Percentiles rank a stretch among this genome's conserved stretches.
phyloP scores from a whole-genome alignment of 2,329 filamentous ascomycete genomes.

The Trichoderma hamatum region DNA sequence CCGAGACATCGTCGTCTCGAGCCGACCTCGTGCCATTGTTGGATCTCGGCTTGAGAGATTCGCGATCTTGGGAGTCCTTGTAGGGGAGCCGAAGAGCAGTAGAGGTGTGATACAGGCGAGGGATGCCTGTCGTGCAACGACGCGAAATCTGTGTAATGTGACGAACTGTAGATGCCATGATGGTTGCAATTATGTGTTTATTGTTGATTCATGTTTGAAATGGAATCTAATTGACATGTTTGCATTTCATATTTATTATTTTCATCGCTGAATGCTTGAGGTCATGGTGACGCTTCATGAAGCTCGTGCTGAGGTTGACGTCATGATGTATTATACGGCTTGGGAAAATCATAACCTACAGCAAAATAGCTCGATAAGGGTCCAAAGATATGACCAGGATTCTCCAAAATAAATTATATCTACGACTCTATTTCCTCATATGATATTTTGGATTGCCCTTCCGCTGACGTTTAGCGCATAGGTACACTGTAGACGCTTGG shows the following conservation, averaged over 20 bases:
- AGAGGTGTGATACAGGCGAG: constrained; percentile 42
- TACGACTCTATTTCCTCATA: not conserved
- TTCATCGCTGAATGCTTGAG: constrained; percentile 9
- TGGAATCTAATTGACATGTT: not conserved
- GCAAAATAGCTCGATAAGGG: not conserved
- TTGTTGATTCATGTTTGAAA: not conserved
- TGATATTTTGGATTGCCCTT: not conserved
- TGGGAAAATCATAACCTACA: not conserved
- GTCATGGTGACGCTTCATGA: constrained; percentile 25
- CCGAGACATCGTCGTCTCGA: constrained; percentile 62
- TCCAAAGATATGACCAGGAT: not conserved
- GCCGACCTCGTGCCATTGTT: constrained; percentile 71
- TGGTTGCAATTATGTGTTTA: not conserved
- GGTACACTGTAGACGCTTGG: not conserved
- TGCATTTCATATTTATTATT: not conserved
- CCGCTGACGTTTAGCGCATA: not conserved
- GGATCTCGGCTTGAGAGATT: constrained; percentile 64
- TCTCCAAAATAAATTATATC: not conserved
- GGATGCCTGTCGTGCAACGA: not conserved
- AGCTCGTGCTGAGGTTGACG: constrained; percentile 4
- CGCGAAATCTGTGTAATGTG: constrained; percentile 29
- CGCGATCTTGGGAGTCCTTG: constrained; percentile 60
- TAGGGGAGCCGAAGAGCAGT: constrained; percentile 41
- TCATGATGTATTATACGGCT: constrained; percentile 2
- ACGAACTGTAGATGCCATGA: constrained; percentile 31